Base-by-base conservation (phyloP, 768 basidiomycete genomes). In the Suillus occidentalis region DNA sequence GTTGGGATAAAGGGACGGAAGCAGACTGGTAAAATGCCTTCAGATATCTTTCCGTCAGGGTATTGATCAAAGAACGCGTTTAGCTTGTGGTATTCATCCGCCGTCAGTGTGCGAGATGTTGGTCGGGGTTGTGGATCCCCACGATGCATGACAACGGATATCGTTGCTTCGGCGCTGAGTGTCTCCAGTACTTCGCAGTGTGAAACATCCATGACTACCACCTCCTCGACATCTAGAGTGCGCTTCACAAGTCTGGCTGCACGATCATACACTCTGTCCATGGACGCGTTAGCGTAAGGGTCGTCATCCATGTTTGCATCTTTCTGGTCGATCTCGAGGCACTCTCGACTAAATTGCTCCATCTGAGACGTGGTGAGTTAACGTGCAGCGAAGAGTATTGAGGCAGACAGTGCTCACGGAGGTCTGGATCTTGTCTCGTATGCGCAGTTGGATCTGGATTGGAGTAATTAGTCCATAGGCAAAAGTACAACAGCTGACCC, bases 331-430 rank as follows among this genome's bases (percentile, higher is more conserved):
- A 95, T 91, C 74, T 97, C 95, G 31, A 98, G 84, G 71, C 94
- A 96, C 75, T 98, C 95, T 25, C 96, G 87, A 60, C 92, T 96
- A 73, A 98, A 97, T 68, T 92, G 87, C 74, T 98, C 95, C 95
- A 98, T 97, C 87, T 92, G 69, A 14, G 45, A 66, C 22, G 52
- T 25, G 58, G 13, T 31, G 53, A 28, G 52, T 40, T 18, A 31
- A 63, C 4, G 16, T 40, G 40, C 56, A 34, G 45, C 22, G 40
- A 12, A 61, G 61, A 42, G 34, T 45, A 56, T 14, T 64, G 57
- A 62, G 58, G 37, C 55, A 56, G 9, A 58, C 39, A 25, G 36
- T 49, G 72, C 88, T 70, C 72, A 89, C 92, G 52, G 96, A 97
- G 65, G 81, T 93, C 71, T 98, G 96, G 37, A 97, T 97, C 53